Evolutionary conservation across 2,329 filamentous ascomycete genomes (phyloP).

Genomic region (Huntiella savannae): DNA sequence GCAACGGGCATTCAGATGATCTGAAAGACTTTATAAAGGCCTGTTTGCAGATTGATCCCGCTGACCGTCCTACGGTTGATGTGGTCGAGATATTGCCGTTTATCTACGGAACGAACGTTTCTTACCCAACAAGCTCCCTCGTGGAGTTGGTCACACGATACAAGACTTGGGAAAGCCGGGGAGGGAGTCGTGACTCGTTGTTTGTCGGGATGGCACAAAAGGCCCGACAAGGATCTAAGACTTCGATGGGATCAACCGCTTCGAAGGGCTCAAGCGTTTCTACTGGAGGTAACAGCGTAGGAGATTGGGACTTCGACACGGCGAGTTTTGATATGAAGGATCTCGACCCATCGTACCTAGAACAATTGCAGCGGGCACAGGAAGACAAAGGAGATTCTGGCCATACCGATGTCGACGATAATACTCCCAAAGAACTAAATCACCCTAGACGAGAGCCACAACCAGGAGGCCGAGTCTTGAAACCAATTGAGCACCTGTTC

Average conservation of each 20-base stretch:
- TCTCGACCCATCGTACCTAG: neutral
- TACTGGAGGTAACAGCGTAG: neutral
- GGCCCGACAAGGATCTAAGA: slow-evolving; percentile 5
- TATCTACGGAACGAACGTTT: slow-evolving; percentile 40
- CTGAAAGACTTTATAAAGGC: slow-evolving; percentile 54
- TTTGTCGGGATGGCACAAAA: slow-evolving; percentile 20
- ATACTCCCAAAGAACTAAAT: neutral
- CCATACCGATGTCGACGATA: neutral
- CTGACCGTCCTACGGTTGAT: slow-evolving; percentile 49
- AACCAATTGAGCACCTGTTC: slow-evolving; percentile 44
- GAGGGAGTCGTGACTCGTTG: slow-evolving; percentile 48
- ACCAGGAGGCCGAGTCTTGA: slow-evolving; percentile 23
- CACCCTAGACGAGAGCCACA: neutral
- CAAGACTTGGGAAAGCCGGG: slow-evolving; percentile 55
- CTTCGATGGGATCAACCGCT: neutral
- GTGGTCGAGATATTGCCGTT: slow-evolving; percentile 52
- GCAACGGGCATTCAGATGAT: slow-evolving; percentile 48
- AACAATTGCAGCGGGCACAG: neutral
- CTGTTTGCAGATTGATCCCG: slow-evolving; percentile 50
- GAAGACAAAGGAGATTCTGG: neutral
- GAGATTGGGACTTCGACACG: slow-evolving; percentile 8
- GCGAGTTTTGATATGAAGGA: neutral
- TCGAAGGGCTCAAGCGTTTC: slow-evolving; percentile 34
- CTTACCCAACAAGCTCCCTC: slow-evolving; percentile 45
- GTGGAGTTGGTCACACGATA: slow-evolving; percentile 51